Percentiles rank a stretch among this genome's conserved stretches.
phyloP scores from a whole-genome alignment of 179 eudicot genomes.

The Amaranthus tricolor region DNA sequence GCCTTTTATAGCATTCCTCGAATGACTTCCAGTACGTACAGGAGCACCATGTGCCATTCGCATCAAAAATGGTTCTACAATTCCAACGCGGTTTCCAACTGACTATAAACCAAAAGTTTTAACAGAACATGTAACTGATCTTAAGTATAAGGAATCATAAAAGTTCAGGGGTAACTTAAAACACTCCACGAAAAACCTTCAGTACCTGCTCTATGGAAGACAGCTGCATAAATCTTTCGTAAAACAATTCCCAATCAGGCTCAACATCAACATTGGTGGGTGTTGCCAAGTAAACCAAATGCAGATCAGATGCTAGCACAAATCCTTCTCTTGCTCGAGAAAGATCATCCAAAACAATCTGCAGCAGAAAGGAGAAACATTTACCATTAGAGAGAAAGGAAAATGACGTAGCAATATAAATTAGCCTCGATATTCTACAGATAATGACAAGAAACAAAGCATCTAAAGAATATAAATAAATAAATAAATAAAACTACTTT shows the following conservation, averaged over 20 bases:
- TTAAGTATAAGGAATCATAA: background rate
- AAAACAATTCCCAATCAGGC: conserved; percentile 96
- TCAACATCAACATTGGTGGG: conserved; percentile 97
- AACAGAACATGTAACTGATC: conserved; percentile 5
- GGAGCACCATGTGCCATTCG: conserved; percentile 98
- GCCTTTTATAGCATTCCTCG: conserved; percentile 49
- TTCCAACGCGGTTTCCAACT: conserved; percentile 98
- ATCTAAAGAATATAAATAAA: too few species aligned
- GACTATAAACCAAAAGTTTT: conserved; percentile 48
- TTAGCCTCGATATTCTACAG: background rate
- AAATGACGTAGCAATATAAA: background rate
- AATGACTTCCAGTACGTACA: conserved; percentile 46
- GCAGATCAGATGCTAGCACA: conserved; percentile 98
- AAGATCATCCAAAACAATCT: conserved; percentile 97
- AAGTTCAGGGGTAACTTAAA: background rate
- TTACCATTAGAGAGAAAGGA: background rate
- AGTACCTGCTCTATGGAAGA: conserved; percentile 83
- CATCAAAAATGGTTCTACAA: conserved; percentile 90
- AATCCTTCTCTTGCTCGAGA: conserved; percentile 97
- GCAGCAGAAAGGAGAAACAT: conserved; percentile 15
- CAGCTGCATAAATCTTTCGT: conserved; percentile 90
- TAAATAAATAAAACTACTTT: background rate
- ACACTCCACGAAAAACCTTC: background rate
- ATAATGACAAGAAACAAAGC: background rate
- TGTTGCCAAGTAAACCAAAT: conserved; percentile 90